phyloP scores from a whole-genome alignment of 306 rosid species.

The Potentilla sterilis region DNA sequence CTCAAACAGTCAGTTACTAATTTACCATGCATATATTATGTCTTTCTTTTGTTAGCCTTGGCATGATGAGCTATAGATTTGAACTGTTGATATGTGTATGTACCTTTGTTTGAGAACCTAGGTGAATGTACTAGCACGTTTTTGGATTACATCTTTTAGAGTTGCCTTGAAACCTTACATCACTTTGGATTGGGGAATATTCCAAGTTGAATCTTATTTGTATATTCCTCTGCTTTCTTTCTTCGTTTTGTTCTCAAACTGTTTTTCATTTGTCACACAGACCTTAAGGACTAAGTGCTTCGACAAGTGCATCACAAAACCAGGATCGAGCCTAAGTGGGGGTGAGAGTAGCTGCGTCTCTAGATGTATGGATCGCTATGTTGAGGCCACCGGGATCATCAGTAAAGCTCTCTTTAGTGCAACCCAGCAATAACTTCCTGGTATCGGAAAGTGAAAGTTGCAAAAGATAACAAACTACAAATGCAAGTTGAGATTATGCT shows the following conservation, averaged over 20 bases:
- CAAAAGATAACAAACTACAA: slow-evolving; percentile 11
- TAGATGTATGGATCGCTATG: slow-evolving; percentile 90
- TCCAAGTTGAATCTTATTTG: neutral
- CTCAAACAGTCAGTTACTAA: neutral
- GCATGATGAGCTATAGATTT: neutral
- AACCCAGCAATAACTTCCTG: slow-evolving; percentile 33
- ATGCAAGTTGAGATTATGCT: slow-evolving; percentile 15
- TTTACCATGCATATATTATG: neutral
- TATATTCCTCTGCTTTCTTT: neutral
- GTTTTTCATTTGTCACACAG: slow-evolving; percentile 38
- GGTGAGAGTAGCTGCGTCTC: slow-evolving; percentile 90
- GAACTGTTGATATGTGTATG: neutral
- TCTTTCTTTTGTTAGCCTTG: neutral
- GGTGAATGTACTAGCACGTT: neutral
- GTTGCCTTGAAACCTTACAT: neutral
- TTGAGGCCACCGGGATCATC: slow-evolving; percentile 91
- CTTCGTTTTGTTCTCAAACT: neutral
- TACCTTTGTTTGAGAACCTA: too few species aligned
- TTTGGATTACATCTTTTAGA: slow-evolving; percentile 1
- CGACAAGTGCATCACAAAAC: slow-evolving; percentile 87
- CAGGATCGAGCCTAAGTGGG: slow-evolving; percentile 83
- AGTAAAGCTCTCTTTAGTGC: slow-evolving; percentile 68
- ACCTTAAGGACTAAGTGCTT: slow-evolving; percentile 85
- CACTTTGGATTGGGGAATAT: neutral
- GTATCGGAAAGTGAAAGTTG: slow-evolving; percentile 6